phyloP scores from a whole-genome alignment of 805 yeast genomes.

The Starmerella ratchasimensis region DNA sequence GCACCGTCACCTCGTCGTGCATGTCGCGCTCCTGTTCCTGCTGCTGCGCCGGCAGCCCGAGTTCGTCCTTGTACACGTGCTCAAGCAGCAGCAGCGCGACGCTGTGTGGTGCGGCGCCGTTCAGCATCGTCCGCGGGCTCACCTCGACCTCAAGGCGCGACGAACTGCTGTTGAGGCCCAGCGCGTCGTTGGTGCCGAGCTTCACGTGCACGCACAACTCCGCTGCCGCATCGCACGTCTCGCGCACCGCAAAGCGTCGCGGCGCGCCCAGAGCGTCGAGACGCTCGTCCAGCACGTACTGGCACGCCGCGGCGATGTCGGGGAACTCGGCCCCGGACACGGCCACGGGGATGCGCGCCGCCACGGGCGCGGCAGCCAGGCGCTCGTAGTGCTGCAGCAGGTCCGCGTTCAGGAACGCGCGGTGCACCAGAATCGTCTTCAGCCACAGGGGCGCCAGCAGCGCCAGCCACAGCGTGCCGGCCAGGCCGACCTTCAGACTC shows the following conservation, averaged over 20 bases:
- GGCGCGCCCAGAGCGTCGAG: constrained; percentile 24
- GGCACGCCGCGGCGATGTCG: constrained; percentile 47
- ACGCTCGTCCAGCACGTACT: constrained; percentile 34
- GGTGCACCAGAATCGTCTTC: constrained; percentile 44
- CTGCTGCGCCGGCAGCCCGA: not conserved
- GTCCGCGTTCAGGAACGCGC: constrained; percentile 45
- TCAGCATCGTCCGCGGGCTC: constrained; percentile 33
- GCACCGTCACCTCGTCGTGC: constrained; percentile 24
- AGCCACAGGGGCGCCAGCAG: constrained; percentile 41
- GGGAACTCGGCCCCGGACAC: constrained; percentile 37
- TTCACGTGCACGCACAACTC: constrained; percentile 32
- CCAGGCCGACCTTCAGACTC: constrained; percentile 9
- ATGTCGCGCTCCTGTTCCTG: not conserved
- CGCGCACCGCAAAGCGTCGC: constrained; percentile 20
- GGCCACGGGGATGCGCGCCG: constrained; percentile 22
- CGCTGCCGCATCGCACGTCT: constrained; percentile 14
- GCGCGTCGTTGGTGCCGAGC: constrained; percentile 31
- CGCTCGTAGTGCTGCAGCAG: constrained; percentile 29
- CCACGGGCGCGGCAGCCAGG: constrained; percentile 15
- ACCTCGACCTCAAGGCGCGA: constrained; percentile 33
- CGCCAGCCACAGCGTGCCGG: constrained; percentile 18
- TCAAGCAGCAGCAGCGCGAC: constrained; percentile 40
- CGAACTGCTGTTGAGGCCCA: constrained; percentile 32
- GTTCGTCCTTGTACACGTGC: constrained; percentile 32
- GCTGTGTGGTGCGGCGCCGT: constrained; percentile 50